Evolutionary conservation across 768 basidiomycete species (phyloP).

Genomic region (Hirschioporus abietinus): DNA sequence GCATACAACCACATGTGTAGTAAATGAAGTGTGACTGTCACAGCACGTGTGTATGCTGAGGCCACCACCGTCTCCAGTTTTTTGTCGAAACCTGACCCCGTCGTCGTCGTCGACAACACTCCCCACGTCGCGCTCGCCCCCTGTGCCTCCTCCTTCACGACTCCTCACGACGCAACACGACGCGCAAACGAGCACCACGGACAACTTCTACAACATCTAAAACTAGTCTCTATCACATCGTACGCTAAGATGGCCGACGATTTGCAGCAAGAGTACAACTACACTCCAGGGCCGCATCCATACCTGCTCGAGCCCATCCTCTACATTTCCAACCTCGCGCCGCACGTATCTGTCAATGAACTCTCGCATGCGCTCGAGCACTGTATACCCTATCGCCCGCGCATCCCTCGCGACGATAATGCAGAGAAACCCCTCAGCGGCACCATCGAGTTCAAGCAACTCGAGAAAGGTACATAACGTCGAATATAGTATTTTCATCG

Average conservation of each 20-base stretch:
- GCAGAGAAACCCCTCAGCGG: constrained; percentile 52
- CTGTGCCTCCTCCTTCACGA: background rate
- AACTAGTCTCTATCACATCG: background rate
- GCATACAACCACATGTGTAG: no score
- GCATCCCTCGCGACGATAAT: constrained; percentile 58
- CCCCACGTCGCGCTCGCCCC: background rate
- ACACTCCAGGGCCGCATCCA: constrained; percentile 41
- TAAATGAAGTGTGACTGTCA: background rate
- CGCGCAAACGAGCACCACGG: background rate
- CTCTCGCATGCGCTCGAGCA: constrained; percentile 67
- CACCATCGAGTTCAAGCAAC: constrained; percentile 78
- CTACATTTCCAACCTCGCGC: constrained; percentile 74
- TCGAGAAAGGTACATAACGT: constrained; percentile 65
- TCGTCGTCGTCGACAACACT: background rate
- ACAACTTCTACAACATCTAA: background rate
- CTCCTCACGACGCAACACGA: background rate
- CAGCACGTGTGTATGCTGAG: background rate
- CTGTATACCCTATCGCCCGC: constrained; percentile 80
- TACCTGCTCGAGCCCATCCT: constrained; percentile 81
- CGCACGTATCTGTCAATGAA: constrained; percentile 69
- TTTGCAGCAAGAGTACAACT: background rate
- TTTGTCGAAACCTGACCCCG: background rate
- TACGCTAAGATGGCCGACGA: background rate
- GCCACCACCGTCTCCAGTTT: background rate
- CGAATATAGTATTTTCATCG: constrained; percentile 6